phyloP scores from a whole-genome alignment of 176 grass and related monocot species.

The barley (Hordeum vulgare) region DNA sequence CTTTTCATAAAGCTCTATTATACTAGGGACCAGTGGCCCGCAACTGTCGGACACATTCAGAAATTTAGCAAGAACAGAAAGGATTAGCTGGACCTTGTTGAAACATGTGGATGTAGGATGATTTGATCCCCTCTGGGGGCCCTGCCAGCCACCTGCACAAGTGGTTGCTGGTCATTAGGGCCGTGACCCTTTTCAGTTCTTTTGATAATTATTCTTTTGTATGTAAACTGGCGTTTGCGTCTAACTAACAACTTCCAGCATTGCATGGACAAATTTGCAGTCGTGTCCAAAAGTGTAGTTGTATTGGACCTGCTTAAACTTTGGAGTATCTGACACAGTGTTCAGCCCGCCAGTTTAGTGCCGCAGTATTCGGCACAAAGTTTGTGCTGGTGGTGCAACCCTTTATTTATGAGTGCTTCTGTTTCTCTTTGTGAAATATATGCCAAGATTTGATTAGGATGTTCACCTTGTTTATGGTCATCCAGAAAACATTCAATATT shows the following conservation, averaged over 20 bases:
- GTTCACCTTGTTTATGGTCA: background rate
- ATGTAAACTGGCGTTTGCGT: background rate
- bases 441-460: background rate
- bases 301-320: background rate
- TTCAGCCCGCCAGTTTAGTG: background rate
- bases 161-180: background rate
- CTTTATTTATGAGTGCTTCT: background rate
- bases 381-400: background rate
- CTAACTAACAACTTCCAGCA: background rate
- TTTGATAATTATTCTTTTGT: background rate
- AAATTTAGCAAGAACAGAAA: background rate
- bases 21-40: background rate
- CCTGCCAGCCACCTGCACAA: background rate
- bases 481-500: background rate
- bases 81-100: background rate
- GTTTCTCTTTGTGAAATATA: background rate
- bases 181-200: background rate
- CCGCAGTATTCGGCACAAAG: background rate
- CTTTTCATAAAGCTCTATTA: background rate
- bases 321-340: background rate
- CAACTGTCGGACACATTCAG: background rate
- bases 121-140: background rate
- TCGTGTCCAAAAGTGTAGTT: background rate
- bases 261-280: background rate
- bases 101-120: background rate